Base-by-base conservation (phyloP, 2,329 filamentous ascomycete species). In the Aspergillus ustus region DNA sequence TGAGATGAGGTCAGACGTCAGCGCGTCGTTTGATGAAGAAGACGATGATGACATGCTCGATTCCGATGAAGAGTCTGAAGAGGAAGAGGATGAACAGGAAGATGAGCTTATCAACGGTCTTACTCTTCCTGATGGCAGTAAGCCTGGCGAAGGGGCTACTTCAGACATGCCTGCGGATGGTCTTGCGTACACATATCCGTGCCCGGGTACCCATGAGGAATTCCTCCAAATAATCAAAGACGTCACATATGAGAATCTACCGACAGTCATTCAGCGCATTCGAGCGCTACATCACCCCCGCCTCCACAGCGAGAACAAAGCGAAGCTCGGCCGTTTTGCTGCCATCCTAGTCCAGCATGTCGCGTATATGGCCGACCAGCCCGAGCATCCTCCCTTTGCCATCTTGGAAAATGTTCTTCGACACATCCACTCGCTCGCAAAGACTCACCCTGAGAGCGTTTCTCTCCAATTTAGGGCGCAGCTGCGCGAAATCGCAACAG, bases 251-350 rank as follows among this genome's bases (percentile, higher is more conserved):
- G 80, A 87, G 11, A 89, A 92, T 69, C 78, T 94, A 1, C 90
- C 93, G 0, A 90, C 86, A 0, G 89, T 96, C 45, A 84, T 99
- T 25, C 93, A 97, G 76, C 87, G 94, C 63, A 95, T 99, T 69
- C 88, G 95, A 77, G 91, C 93, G 13, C 81, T 97, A n/a, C 91
- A 98, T 74, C 93, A 98, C 73, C 91, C 94, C 7, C 93, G 94
- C 67, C 85, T 99, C 34, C 87, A 90, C 64, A 87, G 86, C 66
- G 88, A 90, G 62, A 97, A 99, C 80, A 97, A 97, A 79, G 85
- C 87, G 65, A 93, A 91, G 72, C 86, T 98, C 15, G 82, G 82
- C 75, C 86, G 62, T 7, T 85, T 85, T 62, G 75, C 82, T 8
- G 70, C 71, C 54, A 73, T 83, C 28, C 74, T 85, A 7, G 77